Conservation (phyloP, 371 early-diverging fungal genomes). For the Mucor plumbeus region DNA sequence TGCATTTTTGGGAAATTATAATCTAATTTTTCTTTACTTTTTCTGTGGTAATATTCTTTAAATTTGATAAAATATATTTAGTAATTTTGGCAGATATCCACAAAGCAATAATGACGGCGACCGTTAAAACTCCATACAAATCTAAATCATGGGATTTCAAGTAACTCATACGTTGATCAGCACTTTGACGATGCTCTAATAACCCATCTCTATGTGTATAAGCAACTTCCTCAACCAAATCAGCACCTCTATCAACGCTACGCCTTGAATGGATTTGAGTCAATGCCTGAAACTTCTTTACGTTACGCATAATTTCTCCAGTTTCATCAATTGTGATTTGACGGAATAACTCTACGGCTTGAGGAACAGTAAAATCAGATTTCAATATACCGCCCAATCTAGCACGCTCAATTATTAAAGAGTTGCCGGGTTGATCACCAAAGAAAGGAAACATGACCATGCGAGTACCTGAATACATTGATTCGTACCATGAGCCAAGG, state of each 20-base stretch:
- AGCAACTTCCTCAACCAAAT: constrained; percentile 33
- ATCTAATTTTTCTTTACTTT: constrained; percentile 3
- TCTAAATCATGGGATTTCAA: constrained; percentile 20
- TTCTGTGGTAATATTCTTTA: neutral
- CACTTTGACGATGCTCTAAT: constrained; percentile 24
- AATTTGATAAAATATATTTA: neutral
- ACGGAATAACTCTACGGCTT: constrained; percentile 1
- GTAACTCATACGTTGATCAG: constrained; percentile 3
- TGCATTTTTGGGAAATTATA: too few species aligned
- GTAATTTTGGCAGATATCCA: neutral
- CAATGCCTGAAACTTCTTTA: constrained; percentile 22
- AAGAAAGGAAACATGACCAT: constrained; percentile 46
- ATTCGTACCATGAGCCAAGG: constrained; percentile 40
- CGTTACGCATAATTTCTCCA: constrained; percentile 9
- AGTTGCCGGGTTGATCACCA: constrained; percentile 43
- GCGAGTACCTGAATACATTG: constrained; percentile 35
- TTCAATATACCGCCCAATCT: constrained; percentile 6
- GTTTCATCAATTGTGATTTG: constrained; percentile 7
- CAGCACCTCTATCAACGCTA: constrained; percentile 27
- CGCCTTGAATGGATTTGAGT: constrained; percentile 27
- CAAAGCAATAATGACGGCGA: neutral
- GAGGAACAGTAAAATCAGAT: neutral
- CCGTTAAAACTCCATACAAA: constrained; percentile 11
- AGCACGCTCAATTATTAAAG: constrained; percentile 6
- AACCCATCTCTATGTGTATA: constrained; percentile 26